Evolutionary conservation across 495 filamentous ascomycete genomes (phyloP), one percentile per base, ranked within the genome.

Genomic region (Penicillium roqueforti): DNA sequence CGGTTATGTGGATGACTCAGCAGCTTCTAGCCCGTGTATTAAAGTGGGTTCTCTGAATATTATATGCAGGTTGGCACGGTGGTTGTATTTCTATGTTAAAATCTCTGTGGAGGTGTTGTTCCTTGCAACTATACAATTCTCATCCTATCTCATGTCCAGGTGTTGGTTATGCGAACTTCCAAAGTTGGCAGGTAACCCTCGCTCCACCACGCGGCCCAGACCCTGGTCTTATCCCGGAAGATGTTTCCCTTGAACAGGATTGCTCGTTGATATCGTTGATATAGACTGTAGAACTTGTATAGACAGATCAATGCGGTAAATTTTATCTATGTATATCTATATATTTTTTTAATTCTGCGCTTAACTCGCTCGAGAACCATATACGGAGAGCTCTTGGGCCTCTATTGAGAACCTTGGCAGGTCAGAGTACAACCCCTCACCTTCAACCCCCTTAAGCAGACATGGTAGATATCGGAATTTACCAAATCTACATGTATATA

Each of bases 151-250:
- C 14, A 36, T 31, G 28, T 18, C 18, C 11, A 23, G 18, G 9
- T 14, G 28, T 25, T 37, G 20, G 28, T 25, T 37, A 14, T 37
- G 31, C 10, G 46, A 14, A 25, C 20, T 51, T 14, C 10, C 34
- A 28, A 45, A 22, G 42, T 47, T 46, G 29, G 40, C 32, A 41
- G 14, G 19, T 23, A 28, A 7, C 41, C 40, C 18, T 47, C 53
- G 18, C 57, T 36, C 20, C 49, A 43, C 31, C 58, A 61, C 55
- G 60, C 59, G 56, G 58, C 55, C 65, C 57, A 60, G 68, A 58
- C 47, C 61, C 62, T 22, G 53, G 49, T 51, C 55, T 48, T 48
- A 68, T 68, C 62, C n/a, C 54, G 56, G 66, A 69, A 61, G 26
- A 47, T 5, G 29, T 8, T 47, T 34, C 19, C 44, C n/a, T 45